These are phyloP conservation scores for Paramyrothecium sp. DNA, from an alignment of 2,329 filamentous ascomycete species.

Conservation along the genomic window DNA sequence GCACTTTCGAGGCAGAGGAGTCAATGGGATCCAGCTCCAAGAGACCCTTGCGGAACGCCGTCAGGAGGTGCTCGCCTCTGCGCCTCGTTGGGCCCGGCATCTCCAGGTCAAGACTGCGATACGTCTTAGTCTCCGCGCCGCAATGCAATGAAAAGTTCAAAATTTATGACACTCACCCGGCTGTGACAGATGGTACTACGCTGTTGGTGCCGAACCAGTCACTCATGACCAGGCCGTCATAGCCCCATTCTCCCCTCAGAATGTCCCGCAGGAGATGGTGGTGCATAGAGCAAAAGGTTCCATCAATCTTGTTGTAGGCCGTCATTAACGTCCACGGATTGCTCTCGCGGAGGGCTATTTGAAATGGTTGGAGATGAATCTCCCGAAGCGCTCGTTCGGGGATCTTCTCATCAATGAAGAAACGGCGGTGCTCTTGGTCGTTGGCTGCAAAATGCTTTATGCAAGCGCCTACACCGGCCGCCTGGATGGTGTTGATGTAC, in stretches of 20 bases:
- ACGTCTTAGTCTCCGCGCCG: not conserved
- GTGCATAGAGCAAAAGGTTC: conserved; percentile 37
- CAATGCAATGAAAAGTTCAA: conserved; percentile 5
- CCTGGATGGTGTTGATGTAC: conserved; percentile 31
- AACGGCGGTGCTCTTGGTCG: conserved; percentile 21
- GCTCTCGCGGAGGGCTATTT: conserved; percentile 36
- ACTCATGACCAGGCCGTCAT: conserved; percentile 41
- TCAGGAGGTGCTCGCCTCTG: conserved; percentile 10
- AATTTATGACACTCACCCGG: conserved; percentile 9
- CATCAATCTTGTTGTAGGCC: conserved; percentile 43
- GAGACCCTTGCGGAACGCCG: conserved; percentile 13
- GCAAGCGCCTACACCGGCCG: conserved; percentile 33
- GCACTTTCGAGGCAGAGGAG: not conserved
- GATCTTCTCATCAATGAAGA: conserved; percentile 15
- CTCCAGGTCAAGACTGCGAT: conserved; percentile 21
- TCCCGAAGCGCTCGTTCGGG: conserved; percentile 14
- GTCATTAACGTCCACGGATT: conserved; percentile 40
- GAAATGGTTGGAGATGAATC: conserved; percentile 40
- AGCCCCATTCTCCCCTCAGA: conserved; percentile 40
- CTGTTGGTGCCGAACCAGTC: conserved; percentile 34
- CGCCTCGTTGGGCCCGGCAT: conserved; percentile 27
- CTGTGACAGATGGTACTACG: conserved; percentile 21
- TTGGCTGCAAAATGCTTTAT: conserved; percentile 42
- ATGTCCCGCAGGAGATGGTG: conserved; percentile 33
- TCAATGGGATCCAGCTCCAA: conserved; percentile 5